phyloP scores from a whole-genome alignment of 257 asterid species.

The Knoxia roxburghii region DNA sequence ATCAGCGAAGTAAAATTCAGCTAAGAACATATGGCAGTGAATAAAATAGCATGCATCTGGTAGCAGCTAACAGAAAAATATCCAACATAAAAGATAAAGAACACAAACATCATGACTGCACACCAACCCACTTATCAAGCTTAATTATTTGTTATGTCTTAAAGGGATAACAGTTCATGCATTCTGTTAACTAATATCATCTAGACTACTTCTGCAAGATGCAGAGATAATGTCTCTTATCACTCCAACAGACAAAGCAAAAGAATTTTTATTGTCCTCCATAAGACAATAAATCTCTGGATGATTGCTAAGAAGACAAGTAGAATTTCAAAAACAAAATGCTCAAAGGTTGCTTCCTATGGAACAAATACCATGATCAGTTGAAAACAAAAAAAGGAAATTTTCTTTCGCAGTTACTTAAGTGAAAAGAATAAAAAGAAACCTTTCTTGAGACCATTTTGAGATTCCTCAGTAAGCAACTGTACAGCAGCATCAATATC shows the following conservation, averaged over 20 bases:
- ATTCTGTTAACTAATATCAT: not conserved
- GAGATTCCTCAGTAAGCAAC: constrained; percentile 80
- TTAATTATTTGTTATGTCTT: not conserved
- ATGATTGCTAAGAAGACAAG: not conserved
- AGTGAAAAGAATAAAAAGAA: constrained; percentile 5
- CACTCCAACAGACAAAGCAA: not conserved
- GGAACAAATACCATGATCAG: not conserved
- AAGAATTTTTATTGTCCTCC: not conserved
- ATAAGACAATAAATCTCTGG: not conserved
- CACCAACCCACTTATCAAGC: not conserved
- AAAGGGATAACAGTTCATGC: not conserved
- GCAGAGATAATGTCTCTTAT: too few relatives aligned
- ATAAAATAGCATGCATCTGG: constrained; percentile 2
- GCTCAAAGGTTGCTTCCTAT: not conserved
- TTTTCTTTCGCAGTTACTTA: constrained; percentile 1
- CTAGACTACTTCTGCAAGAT: not conserved
- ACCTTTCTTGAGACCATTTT: constrained; percentile 54
- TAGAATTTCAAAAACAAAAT: not conserved
- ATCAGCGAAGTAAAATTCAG: constrained; percentile 1
- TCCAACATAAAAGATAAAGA: not conserved
- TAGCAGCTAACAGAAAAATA: constrained; percentile 1
- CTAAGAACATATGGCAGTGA: not conserved
- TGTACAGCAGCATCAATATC: constrained; percentile 89
- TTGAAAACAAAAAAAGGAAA: constrained; percentile 4
- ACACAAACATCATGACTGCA: not conserved